Conservation (phyloP, 208 protist species). For the Crithidia sp. region DNA sequence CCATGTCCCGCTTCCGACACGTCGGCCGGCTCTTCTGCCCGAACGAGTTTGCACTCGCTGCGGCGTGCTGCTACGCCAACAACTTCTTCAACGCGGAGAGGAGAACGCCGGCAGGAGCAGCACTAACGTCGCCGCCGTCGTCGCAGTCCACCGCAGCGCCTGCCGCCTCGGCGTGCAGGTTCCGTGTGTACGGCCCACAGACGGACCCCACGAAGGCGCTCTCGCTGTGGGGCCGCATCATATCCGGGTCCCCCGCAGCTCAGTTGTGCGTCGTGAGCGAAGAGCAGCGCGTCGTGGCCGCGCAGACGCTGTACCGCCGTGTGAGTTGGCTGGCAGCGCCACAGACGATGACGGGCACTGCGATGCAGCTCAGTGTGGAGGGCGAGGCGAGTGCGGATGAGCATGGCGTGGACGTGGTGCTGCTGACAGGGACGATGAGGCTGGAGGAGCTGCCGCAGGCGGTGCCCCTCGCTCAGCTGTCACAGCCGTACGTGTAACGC, state of each 20-base stretch:
- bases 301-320: slow-evolving; percentile 42
- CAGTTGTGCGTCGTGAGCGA: slow-evolving; percentile 42
- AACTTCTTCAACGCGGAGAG: slow-evolving; percentile 32
- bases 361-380: slow-evolving; percentile 43
- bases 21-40: slow-evolving; percentile 57
- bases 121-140: background rate
- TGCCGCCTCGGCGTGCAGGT: slow-evolving; percentile 9
- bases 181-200: slow-evolving; percentile 46
- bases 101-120: background rate
- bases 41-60: slow-evolving; percentile 55
- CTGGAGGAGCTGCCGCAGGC: slow-evolving; percentile 62
- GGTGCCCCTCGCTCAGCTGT: slow-evolving; percentile 37
- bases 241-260: slow-evolving; percentile 31
- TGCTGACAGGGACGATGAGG: slow-evolving; percentile 55
- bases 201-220: slow-evolving; percentile 48
- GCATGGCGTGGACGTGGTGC: slow-evolving; percentile 50
- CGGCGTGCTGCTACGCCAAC: slow-evolving; percentile 57
- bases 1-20: slow-evolving; percentile 42
- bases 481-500: slow-evolving; percentile 29
- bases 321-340: slow-evolving; percentile 51
- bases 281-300: slow-evolving; percentile 57
- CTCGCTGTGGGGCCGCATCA: slow-evolving; percentile 43
- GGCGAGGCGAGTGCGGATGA: slow-evolving; percentile 3
- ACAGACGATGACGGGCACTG: slow-evolving; percentile 45
- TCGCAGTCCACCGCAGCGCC: background rate